Base-by-base conservation (phyloP, 345 rosid species). In the Clausena lansium region DNA sequence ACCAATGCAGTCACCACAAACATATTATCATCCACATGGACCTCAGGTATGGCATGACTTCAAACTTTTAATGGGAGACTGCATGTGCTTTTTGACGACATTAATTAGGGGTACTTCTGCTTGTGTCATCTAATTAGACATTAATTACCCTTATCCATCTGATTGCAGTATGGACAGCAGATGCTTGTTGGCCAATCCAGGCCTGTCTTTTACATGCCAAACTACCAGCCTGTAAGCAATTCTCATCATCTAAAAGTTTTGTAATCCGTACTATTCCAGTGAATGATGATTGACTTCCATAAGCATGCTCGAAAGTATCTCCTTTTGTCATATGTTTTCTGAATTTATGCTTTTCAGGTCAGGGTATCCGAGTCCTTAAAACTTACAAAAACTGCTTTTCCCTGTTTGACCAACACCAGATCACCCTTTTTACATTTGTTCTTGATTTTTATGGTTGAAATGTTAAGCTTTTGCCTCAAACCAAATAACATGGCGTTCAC, bases 21-120 rank as follows among this genome's bases (percentile, higher is more conserved):
- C 91, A 38, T 95, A 91, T 88, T 88, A 88, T 76, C 97, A 88
- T 71, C 94, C 93, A 64, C 84, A 81, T 78, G 97, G 90, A 79
- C 91, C 91, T 78, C 94, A 89, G 93, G 96, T 95, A 78, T 58
- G 81, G 69, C 58, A 38, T 73, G 57, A 33, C 47, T 25, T 32
- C 25, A 39, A 22, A 6, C 20, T 36, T 76, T 19, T 41, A 57
- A 13, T 47, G 30, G 38, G 64, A 24, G 59, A 9, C 36, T 45
- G 57, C 57, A 52, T 52, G 22, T 52, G 57, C 57, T 52, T 52
- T 50, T 52, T 52, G 50, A 52, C 17, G 57, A 39, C 20, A 17
- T 4, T 45, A 22, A 13, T 22, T 9, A 6, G 72, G 70, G 7
- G 4, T 59, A 22, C 47, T 59, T 24, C 28, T 71, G 39, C 41